Conservation (phyloP, 2,329 filamentous ascomycete genomes). For the Xylaria sp. region DNA sequence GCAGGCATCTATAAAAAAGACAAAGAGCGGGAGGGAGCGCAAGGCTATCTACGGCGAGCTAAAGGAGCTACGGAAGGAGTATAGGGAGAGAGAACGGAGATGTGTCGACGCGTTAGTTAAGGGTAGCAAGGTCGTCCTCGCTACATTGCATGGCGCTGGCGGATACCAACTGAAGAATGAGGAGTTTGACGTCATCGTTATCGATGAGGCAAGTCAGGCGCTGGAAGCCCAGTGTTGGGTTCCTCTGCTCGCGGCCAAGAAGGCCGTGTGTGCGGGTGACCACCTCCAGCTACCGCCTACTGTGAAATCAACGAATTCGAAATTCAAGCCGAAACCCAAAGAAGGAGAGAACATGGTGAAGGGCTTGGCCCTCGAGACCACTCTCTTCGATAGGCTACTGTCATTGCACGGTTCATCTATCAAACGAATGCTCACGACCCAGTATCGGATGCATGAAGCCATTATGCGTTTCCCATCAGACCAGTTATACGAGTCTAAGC, state of each 20-base stretch:
- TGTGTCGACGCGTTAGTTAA: slow-evolving; percentile 81
- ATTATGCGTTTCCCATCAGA: slow-evolving; percentile 96
- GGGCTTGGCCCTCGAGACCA: slow-evolving; percentile 79
- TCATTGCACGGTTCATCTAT: slow-evolving; percentile 81
- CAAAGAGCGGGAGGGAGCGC: slow-evolving; percentile 80
- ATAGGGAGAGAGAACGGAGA: slow-evolving; percentile 81
- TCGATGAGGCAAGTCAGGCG: slow-evolving; percentile 96
- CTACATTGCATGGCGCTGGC: slow-evolving; percentile 91
- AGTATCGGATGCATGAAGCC: slow-evolving; percentile 96
- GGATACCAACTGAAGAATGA: slow-evolving; percentile 83
- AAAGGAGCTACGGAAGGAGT: slow-evolving; percentile 87
- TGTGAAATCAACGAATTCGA: slow-evolving; percentile 79
- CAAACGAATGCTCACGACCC: slow-evolving; percentile 94
- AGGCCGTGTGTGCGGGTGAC: slow-evolving; percentile 91
- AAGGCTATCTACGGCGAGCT: slow-evolving; percentile 86
- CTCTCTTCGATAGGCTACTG: slow-evolving; percentile 90
- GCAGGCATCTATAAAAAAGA: slow-evolving; percentile 88
- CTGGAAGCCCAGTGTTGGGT: slow-evolving; percentile 98
- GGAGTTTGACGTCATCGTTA: slow-evolving; percentile 90
- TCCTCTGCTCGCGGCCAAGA: slow-evolving; percentile 79
- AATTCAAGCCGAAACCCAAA: slow-evolving; percentile 50
- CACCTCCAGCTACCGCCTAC: slow-evolving; percentile 95
- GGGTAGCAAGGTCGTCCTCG: slow-evolving; percentile 86
- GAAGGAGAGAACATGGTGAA: slow-evolving; percentile 55
- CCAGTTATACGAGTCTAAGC: slow-evolving; percentile 83